phyloP scores from a whole-genome alignment of 106 monocot species.

The Phalaenopsis aphrodite region DNA sequence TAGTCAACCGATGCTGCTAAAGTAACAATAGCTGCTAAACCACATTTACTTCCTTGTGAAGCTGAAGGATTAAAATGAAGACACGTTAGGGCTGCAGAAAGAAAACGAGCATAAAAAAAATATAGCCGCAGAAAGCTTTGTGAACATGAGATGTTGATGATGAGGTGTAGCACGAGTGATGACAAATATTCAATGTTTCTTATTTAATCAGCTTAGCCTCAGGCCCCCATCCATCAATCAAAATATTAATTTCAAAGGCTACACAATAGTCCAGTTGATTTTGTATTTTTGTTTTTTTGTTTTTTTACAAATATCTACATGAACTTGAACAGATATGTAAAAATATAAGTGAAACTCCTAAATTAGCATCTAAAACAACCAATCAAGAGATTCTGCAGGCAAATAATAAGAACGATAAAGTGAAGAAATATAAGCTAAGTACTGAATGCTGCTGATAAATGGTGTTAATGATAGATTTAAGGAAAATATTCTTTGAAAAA shows the following conservation, averaged over 20 bases:
- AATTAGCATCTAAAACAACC: background rate
- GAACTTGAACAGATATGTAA: background rate
- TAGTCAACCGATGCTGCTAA: constrained; percentile 96
- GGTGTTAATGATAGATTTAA: background rate
- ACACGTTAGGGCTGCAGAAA: background rate
- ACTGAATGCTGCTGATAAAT: background rate
- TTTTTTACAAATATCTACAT: background rate
- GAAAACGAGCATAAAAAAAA: background rate
- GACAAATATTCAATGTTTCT: background rate
- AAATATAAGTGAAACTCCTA: background rate
- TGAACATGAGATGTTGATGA: background rate
- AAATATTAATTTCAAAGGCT: background rate
- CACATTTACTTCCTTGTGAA: constrained; percentile 34
- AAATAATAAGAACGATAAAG: no score
- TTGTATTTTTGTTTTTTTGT: background rate
- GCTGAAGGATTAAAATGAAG: background rate
- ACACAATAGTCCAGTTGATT: background rate
- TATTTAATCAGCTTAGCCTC: background rate
- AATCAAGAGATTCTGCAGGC: no score
- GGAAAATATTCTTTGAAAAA: background rate
- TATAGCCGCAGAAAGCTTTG: background rate
- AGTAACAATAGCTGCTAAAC: constrained; percentile 73
- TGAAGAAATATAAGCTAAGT: background rate
- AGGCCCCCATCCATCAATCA: background rate
- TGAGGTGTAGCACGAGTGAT: background rate